Percentiles rank a stretch among this genome's conserved stretches.
These are phyloP conservation scores for Apostasia ramifera DNA, from an alignment of 106 monocot genomes.

Conservation along the genomic window DNA sequence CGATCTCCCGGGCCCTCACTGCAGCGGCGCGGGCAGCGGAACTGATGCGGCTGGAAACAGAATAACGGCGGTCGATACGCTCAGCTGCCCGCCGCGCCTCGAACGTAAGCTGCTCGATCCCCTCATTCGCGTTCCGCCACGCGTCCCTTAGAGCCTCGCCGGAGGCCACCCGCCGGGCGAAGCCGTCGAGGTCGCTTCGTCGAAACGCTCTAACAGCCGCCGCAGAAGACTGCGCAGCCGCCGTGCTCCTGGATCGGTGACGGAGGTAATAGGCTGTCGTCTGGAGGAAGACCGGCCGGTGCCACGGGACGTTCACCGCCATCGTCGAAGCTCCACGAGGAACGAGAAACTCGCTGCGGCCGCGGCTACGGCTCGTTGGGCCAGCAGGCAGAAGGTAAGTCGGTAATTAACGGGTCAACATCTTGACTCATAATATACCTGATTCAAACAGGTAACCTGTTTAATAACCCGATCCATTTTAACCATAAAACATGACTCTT, in stretches of 20 bases:
- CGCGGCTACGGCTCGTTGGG: too few species aligned
- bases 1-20: constrained; percentile 51
- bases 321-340: background rate
- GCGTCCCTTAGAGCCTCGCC: constrained; percentile 67
- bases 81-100: constrained; percentile 65
- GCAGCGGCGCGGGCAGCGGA: constrained; percentile 40
- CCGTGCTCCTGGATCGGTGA: constrained; percentile 1
- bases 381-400: too few species aligned
- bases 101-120: constrained; percentile 65
- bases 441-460: too few species aligned
- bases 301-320: constrained; percentile 9
- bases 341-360: too few species aligned
- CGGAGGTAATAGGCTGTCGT: background rate
- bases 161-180: constrained; percentile 54
- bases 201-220: constrained; percentile 43
- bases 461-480: too few species aligned
- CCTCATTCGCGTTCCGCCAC: constrained; percentile 74
- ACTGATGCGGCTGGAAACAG: constrained; percentile 50
- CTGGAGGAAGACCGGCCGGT: constrained; percentile 10
- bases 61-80: constrained; percentile 58
- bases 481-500: too few species aligned
- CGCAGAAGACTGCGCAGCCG: background rate
- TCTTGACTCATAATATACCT: too few species aligned
- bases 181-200: constrained; percentile 58
- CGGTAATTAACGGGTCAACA: too few species aligned